Percentiles rank a stretch among this genome's conserved stretches.
Conservation (phyloP, 2,329 filamentous ascomycete genomes). For the Calonectria multiphialidica region DNA sequence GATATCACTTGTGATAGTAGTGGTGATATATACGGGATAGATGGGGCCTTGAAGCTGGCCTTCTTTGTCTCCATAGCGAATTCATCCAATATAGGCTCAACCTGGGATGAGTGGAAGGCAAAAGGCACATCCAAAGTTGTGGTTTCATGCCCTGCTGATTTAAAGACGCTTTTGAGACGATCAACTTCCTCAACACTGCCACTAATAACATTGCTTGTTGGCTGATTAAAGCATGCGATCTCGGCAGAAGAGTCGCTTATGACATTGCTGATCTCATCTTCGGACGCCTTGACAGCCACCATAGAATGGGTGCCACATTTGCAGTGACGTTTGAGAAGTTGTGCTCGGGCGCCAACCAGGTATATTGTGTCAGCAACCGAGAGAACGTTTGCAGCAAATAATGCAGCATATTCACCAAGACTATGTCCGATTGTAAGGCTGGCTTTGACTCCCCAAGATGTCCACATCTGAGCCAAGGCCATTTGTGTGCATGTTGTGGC, state of each 20-base stretch:
- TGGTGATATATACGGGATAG: conserved; percentile 76
- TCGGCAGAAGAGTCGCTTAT: conserved; percentile 56
- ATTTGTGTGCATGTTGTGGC: conserved; percentile 54
- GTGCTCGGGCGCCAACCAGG: conserved; percentile 69
- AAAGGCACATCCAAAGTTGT: conserved; percentile 63
- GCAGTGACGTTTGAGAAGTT: conserved; percentile 67
- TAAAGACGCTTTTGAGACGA: conserved; percentile 53
- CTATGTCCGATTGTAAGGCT: conserved; percentile 61
- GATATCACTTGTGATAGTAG: conserved; percentile 65
- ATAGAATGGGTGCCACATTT: conserved; percentile 49
- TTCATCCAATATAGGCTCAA: conserved; percentile 67
- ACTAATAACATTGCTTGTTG: conserved; percentile 79
- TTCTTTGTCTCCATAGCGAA: conserved; percentile 62
- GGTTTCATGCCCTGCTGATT: conserved; percentile 55
- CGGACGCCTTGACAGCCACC: conserved; percentile 35
- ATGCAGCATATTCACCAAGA: conserved; percentile 73
- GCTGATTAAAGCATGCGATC: conserved; percentile 81
- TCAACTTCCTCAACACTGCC: conserved; percentile 57
- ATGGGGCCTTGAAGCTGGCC: conserved; percentile 54
- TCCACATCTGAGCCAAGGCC: conserved; percentile 50
- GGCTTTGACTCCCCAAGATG: conserved; percentile 51
- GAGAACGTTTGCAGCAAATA: conserved; percentile 70
- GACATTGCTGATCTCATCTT: conserved; percentile 12
- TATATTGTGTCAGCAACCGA: conserved; percentile 71
- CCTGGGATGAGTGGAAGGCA: conserved; percentile 66